These are phyloP conservation scores for Metarhizium brunneum DNA, from an alignment of 2,329 filamentous ascomycete species.

Conservation along the genomic window DNA sequence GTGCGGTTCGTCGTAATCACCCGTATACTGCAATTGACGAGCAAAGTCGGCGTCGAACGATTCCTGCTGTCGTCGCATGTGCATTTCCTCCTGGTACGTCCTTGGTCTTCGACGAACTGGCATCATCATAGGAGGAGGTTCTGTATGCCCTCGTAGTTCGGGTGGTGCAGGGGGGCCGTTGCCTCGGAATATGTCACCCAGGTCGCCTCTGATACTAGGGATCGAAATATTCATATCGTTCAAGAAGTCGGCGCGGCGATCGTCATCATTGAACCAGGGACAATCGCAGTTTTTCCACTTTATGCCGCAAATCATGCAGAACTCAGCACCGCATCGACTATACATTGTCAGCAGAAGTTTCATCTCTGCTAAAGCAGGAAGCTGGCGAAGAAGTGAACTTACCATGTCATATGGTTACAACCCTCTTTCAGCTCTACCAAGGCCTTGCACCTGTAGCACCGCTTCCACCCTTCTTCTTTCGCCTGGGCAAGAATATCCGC, in stretches of 20 bases:
- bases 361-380: not conserved
- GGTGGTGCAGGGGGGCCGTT: slow-evolving; percentile 19
- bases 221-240: slow-evolving; percentile 42
- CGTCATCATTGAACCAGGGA: slow-evolving; percentile 64
- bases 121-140: slow-evolving; percentile 9
- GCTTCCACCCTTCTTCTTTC: slow-evolving; percentile 61
- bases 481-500: slow-evolving; percentile 54
- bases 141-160: slow-evolving; percentile 15
- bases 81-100: slow-evolving; percentile 37
- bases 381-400: slow-evolving; percentile 19
- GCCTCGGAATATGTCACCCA: slow-evolving; percentile 10
- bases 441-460: slow-evolving; percentile 63
- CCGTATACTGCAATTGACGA: slow-evolving; percentile 15
- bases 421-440: slow-evolving; percentile 75
- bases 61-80: slow-evolving; percentile 37
- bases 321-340: slow-evolving; percentile 70
- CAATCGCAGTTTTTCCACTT: slow-evolving; percentile 82
- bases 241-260: slow-evolving; percentile 42
- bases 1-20: slow-evolving; percentile 32
- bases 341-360: not conserved
- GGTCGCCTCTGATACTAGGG: slow-evolving; percentile 18
- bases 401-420: slow-evolving; percentile 86
- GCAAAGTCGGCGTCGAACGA: slow-evolving; percentile 31
- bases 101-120: slow-evolving; percentile 15
- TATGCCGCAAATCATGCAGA: slow-evolving; percentile 76